Percentiles rank a stretch among this genome's conserved stretches.
Conservation (phyloP, 148 eudicot species). For the Mesembryanthemum crystallinum region DNA sequence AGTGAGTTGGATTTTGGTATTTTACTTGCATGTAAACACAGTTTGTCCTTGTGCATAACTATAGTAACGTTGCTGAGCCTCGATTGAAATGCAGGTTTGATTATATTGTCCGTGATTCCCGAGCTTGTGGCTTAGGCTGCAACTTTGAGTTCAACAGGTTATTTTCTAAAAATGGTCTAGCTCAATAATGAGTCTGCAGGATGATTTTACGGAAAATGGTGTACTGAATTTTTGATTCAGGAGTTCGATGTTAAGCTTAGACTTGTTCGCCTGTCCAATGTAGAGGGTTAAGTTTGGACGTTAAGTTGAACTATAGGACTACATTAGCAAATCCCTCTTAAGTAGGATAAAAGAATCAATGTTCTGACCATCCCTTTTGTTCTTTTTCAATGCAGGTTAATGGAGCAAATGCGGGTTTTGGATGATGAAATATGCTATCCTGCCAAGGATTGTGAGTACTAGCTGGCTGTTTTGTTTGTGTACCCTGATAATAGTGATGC, state of each 20-base stretch:
- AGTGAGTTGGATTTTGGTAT: conserved; percentile 38
- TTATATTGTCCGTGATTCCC: conserved; percentile 71
- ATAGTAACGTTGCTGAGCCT: not conserved
- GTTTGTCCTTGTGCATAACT: not conserved
- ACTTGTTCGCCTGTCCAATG: not conserved
- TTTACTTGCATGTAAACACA: not conserved
- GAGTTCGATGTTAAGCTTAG: too few species aligned
- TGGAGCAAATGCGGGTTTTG: conserved; percentile 82
- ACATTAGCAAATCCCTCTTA: not conserved
- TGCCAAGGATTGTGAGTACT: conserved; percentile 70
- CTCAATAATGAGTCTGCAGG: not conserved
- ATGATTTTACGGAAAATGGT: not conserved
- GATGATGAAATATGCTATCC: conserved; percentile 88
- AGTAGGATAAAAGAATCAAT: not conserved
- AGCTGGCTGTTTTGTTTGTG: not conserved
- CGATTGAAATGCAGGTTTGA: conserved; percentile 58
- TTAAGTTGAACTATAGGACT: not conserved
- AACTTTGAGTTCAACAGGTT: conserved; percentile 73
- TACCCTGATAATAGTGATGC: not conserved
- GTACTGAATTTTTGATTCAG: not conserved
- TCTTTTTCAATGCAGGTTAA: conserved; percentile 41
- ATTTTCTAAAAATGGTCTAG: not conserved
- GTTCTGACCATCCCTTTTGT: not conserved
- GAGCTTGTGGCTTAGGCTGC: conserved; percentile 93
- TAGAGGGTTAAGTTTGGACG: not conserved